Percentiles rank a stretch among this genome's conserved stretches.
Evolutionary conservation across 495 filamentous ascomycete genomes (phyloP).

Genomic region (Neurospora sp.): DNA sequence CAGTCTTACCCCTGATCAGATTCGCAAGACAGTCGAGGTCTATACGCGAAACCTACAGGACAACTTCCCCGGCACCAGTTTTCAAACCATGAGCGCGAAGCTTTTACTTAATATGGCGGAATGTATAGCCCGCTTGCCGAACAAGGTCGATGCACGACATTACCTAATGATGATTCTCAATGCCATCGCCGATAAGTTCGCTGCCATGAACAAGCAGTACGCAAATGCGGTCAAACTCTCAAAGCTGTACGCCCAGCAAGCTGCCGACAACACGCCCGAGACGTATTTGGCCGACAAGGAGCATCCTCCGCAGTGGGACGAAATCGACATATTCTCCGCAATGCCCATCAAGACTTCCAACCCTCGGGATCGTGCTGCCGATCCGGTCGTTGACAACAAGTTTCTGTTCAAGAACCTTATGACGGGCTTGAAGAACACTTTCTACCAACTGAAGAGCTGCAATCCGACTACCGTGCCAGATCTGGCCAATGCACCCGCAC

Average conservation of each 20-base stretch:
- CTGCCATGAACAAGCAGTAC: slow-evolving; percentile 94
- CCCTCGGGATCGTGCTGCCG: slow-evolving; percentile 78
- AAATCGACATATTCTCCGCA: slow-evolving; percentile 93
- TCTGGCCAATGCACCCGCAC: slow-evolving; percentile 63
- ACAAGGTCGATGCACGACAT: slow-evolving; percentile 88
- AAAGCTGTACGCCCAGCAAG: slow-evolving; percentile 55
- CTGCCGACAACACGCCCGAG: slow-evolving; percentile 59
- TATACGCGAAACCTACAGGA: slow-evolving; percentile 96
- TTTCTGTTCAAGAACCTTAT: slow-evolving; percentile 98
- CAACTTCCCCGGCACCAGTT: slow-evolving; percentile 93
- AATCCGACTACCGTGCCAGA: slow-evolving; percentile 67
- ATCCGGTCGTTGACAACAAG: slow-evolving; percentile 95
- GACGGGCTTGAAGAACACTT: slow-evolving; percentile 91
- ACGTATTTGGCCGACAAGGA: slow-evolving; percentile 76
- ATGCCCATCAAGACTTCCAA: slow-evolving; percentile 94
- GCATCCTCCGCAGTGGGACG: slow-evolving; percentile 82
- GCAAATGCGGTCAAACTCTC: slow-evolving; percentile 89
- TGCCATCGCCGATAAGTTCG: slow-evolving; percentile 96
- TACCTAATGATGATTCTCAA: slow-evolving; percentile 96
- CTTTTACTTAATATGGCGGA: slow-evolving; percentile 95
- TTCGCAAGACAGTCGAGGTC: slow-evolving; percentile 87
- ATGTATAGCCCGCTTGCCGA: slow-evolving; percentile 80
- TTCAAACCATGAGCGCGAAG: slow-evolving; percentile 99
- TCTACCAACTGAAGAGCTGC: slow-evolving; percentile 87
- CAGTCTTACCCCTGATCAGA: slow-evolving; percentile 71